These are phyloP conservation scores for Corymbia calophylla DNA, from an alignment of 441 rosid species.

Conservation along the genomic window DNA sequence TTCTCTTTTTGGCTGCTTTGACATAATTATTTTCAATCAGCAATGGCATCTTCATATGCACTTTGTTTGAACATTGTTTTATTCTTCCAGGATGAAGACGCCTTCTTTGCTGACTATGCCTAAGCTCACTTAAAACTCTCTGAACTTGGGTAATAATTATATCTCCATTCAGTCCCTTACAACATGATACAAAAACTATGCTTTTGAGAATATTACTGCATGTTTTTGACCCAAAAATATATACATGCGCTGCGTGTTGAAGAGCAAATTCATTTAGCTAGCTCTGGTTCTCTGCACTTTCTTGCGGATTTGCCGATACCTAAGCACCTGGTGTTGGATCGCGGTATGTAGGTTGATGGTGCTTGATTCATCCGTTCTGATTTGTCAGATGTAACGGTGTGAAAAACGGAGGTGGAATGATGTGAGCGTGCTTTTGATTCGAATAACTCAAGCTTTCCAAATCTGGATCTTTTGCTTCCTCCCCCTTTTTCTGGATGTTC, in stretches of 20 bases:
- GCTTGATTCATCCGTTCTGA: neutral
- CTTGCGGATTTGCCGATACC: neutral
- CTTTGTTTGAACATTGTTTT: neutral
- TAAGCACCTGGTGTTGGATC: neutral
- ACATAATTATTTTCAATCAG: neutral
- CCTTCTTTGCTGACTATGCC: conserved; percentile 67
- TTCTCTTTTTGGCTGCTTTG: neutral
- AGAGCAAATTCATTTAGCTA: neutral
- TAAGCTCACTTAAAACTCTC: conserved; percentile 86
- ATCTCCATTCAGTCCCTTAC: neutral
- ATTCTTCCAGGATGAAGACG: conserved; percentile 78
- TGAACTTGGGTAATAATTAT: conserved; percentile 69
- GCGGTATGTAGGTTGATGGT: neutral
- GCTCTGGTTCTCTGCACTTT: neutral
- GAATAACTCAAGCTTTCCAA: neutral
- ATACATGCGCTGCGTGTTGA: neutral
- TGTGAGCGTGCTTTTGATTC: neutral
- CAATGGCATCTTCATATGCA: neutral
- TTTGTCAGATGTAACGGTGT: neutral
- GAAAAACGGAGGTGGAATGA: neutral
- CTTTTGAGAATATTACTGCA: neutral
- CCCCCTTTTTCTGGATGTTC: neutral
- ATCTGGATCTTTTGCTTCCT: neutral
- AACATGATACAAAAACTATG: neutral
- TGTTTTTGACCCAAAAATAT: neutral